Conservation (phyloP, 108 stramenopile species). For the Seminavis robusta region DNA sequence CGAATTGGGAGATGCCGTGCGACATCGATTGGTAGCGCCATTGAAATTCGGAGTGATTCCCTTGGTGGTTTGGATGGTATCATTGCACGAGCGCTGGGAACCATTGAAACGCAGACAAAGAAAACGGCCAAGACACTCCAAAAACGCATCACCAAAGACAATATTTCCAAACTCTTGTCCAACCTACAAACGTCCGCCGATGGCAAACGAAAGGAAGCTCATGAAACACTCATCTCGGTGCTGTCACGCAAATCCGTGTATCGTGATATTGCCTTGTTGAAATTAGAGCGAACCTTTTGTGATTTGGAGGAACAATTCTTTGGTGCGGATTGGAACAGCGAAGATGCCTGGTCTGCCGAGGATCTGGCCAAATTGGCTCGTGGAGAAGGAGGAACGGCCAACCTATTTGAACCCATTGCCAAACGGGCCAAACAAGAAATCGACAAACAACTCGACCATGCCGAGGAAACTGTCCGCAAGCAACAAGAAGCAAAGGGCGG, state of each 20-base stretch:
- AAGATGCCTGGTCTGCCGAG: slow-evolving; percentile 60
- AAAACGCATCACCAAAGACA: too few relatives aligned
- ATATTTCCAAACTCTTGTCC: slow-evolving; percentile 49
- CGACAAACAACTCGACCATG: slow-evolving; percentile 72
- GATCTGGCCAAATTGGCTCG: slow-evolving; percentile 73
- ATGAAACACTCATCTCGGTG: slow-evolving; percentile 82
- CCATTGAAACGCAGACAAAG: slow-evolving; percentile 15
- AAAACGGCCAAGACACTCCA: too few relatives aligned
- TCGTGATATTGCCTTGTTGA: slow-evolving; percentile 68
- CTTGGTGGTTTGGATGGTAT: slow-evolving; percentile 88
- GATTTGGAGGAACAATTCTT: slow-evolving; percentile 65
- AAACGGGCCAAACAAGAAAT: slow-evolving; percentile 79
- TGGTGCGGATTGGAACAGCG: too few relatives aligned
- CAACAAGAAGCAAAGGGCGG: too few relatives aligned
- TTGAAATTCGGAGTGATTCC: slow-evolving; percentile 81
- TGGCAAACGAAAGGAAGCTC: slow-evolving; percentile 50
- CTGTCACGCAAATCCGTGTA: slow-evolving; percentile 60
- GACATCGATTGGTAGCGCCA: slow-evolving; percentile 68
- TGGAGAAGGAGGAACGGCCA: slow-evolving; percentile 77
- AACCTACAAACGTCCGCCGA: slow-evolving; percentile 59
- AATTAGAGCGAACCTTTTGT: slow-evolving; percentile 71
- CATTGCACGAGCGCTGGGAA: slow-evolving; percentile 77
- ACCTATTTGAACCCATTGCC: slow-evolving; percentile 83
- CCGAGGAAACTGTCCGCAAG: too few relatives aligned
- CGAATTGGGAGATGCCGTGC: slow-evolving; percentile 81